phyloP scores from a whole-genome alignment of 2,329 filamentous ascomycete genomes.

The Huntiella moniliformis region DNA sequence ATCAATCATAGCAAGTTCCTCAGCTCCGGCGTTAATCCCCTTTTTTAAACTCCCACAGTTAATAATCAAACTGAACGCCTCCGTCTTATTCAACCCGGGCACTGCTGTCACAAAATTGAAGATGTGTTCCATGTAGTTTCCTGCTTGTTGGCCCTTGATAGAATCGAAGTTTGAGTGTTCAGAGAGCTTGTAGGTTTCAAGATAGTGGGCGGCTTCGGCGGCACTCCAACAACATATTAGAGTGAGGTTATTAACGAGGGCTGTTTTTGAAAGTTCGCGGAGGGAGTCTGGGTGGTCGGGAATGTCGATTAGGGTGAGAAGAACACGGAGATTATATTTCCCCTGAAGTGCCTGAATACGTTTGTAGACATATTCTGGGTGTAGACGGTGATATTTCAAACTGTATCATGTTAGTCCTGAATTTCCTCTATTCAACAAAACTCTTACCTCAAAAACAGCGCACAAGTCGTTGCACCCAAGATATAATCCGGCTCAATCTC shows the following conservation, averaged over 20 bases:
- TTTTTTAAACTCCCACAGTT: conserved; percentile 79
- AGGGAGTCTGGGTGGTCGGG: conserved; percentile 80
- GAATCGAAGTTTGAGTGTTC: conserved; percentile 66
- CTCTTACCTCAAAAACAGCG: conserved; percentile 56
- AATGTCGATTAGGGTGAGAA: conserved; percentile 88
- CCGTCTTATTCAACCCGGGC: conserved; percentile 80
- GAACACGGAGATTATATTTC: conserved; percentile 68
- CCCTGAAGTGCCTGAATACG: conserved; percentile 70
- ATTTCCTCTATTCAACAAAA: not conserved
- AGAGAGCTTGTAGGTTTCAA: conserved; percentile 88
- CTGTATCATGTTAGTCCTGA: conserved; percentile 17
- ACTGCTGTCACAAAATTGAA: conserved; percentile 88
- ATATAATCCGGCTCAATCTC: conserved; percentile 94
- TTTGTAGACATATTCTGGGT: conserved; percentile 95
- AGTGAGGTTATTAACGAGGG: conserved; percentile 80
- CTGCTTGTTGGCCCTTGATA: conserved; percentile 71
- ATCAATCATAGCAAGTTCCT: conserved; percentile 66
- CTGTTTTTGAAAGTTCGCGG: conserved; percentile 81
- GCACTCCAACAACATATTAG: conserved; percentile 88
- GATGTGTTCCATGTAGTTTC: conserved; percentile 67
- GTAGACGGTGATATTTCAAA: conserved; percentile 89
- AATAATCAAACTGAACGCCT: conserved; percentile 74
- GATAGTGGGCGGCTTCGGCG: conserved; percentile 78
- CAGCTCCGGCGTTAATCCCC: conserved; percentile 71
- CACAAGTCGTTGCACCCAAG: conserved; percentile 70